These are phyloP conservation scores for Dendrobium chrysotoxum DNA, from an alignment of 106 monocot species.

Conservation along the genomic window DNA sequence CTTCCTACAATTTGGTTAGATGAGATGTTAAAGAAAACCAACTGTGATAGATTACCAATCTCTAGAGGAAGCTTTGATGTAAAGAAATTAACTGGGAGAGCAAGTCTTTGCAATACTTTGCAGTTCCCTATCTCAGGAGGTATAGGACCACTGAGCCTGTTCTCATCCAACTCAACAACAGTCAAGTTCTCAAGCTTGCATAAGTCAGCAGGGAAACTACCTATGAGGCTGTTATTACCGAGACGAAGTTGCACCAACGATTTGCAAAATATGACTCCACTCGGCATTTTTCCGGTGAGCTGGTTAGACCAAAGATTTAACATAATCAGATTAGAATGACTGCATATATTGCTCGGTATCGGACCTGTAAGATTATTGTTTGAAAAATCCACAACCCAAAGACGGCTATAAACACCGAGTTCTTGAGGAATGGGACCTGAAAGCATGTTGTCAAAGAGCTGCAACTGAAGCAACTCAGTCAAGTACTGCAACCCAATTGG, in stretches of 20 bases:
- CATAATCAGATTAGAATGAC: constrained; percentile 63
- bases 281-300: constrained; percentile 68
- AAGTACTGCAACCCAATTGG: constrained; percentile 70
- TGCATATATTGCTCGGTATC: constrained; percentile 68
- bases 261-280: constrained; percentile 54
- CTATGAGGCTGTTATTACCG: constrained; percentile 69
- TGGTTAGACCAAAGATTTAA: constrained; percentile 75
- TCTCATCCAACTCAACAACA: constrained; percentile 67
- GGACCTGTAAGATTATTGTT: constrained; percentile 70
- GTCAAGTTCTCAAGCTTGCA: constrained; percentile 64
- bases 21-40: constrained; percentile 87
- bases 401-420: constrained; percentile 65
- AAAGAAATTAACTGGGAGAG: constrained; percentile 63
- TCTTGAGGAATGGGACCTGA: constrained; percentile 68
- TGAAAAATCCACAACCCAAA: constrained; percentile 92
- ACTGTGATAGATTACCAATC: constrained; percentile 57
- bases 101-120: constrained; percentile 61
- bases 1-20: constrained; percentile 54
- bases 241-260: constrained; percentile 84
- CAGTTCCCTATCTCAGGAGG: constrained; percentile 69
- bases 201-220: constrained; percentile 69
- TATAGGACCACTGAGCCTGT: constrained; percentile 77
- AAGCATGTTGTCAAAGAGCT: constrained; percentile 74
- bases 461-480: constrained; percentile 54
- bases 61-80: constrained; percentile 53